Evolutionary conservation across 192 early-diverging fungal species (phyloP).

Genomic region (Backusella circina): DNA sequence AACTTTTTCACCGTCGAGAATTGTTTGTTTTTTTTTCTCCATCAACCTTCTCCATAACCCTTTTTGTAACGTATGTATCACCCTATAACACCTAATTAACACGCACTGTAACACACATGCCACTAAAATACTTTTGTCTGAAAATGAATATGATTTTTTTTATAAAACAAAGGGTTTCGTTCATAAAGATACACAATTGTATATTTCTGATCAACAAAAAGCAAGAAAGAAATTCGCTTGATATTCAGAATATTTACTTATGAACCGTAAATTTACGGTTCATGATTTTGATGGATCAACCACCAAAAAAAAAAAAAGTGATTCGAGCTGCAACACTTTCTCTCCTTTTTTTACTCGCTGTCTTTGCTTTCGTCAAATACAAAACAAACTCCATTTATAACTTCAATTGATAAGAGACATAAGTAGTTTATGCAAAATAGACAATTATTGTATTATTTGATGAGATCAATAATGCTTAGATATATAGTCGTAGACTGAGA

Average conservation of each 20-base stretch:
- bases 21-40: background rate
- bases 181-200: too few relatives aligned
- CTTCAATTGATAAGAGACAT: background rate
- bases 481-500: too few relatives aligned
- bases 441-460: too few relatives aligned
- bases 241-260: too few relatives aligned
- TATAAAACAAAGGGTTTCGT: too few relatives aligned
- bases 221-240: background rate
- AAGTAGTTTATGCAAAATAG: too few relatives aligned
- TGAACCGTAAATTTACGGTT: too few relatives aligned
- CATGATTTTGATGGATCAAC: conserved; percentile 35
- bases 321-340: conserved; percentile 39
- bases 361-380: too few relatives aligned
- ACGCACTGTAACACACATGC: background rate
- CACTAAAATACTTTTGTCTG: too few relatives aligned
- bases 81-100: background rate
- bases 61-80: background rate
- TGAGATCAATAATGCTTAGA: too few relatives aligned
- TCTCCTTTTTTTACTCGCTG: conserved; percentile 7
- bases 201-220: background rate
- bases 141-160: too few relatives aligned
- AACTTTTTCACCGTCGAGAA: too few relatives aligned
- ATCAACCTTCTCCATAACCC: background rate
- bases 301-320: conserved; percentile 36
- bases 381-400: background rate